These are phyloP conservation scores for Arachis stenosperma DNA, from an alignment of 306 rosid species.

Conservation along the genomic window DNA sequence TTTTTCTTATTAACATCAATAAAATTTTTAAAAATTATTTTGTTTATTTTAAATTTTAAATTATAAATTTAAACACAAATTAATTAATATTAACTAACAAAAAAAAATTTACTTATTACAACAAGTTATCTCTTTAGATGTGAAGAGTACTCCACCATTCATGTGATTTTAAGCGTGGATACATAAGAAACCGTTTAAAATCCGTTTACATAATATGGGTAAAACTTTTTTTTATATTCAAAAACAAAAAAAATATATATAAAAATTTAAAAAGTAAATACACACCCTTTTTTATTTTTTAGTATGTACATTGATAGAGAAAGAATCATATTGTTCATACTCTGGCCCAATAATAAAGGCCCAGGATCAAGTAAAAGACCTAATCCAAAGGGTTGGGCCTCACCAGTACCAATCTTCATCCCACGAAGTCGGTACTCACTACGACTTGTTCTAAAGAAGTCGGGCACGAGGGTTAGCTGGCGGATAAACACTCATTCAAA, in stretches of 20 bases:
- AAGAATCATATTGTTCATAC: neutral
- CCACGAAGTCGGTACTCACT: no score
- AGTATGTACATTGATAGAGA: neutral
- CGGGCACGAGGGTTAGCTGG: no score
- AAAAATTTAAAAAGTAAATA: neutral
- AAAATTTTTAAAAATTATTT: no score
- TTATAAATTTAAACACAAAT: no score
- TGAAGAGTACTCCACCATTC: neutral
- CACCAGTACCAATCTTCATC: no score
- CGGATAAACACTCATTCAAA: no score
- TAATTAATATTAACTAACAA: neutral
- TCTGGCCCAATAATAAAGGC: no score
- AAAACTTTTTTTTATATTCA: neutral
- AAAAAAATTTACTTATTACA: neutral
- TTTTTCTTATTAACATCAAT: no score
- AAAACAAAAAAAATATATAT: neutral
- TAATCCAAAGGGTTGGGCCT: no score
- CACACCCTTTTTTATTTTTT: neutral
- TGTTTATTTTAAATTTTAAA: no score
- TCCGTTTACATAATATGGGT: conserved; percentile 7
- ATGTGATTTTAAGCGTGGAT: conserved; percentile 5
- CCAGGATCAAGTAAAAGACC: no score
- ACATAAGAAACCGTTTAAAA: conserved; percentile 32
- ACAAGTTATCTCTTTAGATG: neutral
- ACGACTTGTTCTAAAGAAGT: no score